Percentiles rank a stretch among this genome's conserved stretches.
These are phyloP conservation scores for Diaporthe humulicola DNA, from an alignment of 2,329 filamentous ascomycete species.

Conservation along the genomic window DNA sequence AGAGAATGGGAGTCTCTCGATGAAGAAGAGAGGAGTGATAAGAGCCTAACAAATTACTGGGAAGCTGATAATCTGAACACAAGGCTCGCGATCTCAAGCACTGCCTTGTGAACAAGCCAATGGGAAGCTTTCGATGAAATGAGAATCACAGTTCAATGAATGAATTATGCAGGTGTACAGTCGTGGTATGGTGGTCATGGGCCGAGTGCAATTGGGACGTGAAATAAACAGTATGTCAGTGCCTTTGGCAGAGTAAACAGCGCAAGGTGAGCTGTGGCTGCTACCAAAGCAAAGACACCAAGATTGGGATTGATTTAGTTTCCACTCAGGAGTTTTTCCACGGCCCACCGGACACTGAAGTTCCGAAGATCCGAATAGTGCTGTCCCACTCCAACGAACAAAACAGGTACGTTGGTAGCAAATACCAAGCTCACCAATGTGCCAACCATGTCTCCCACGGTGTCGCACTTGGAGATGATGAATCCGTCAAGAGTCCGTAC, in stretches of 20 bases:
- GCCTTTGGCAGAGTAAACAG: not conserved
- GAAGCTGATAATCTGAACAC: not conserved
- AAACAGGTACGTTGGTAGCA: slow-evolving; percentile 94
- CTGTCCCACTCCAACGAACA: slow-evolving; percentile 86
- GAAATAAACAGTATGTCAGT: not conserved
- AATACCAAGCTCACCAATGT: slow-evolving; percentile 98
- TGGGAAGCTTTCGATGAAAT: not conserved
- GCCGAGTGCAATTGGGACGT: not conserved
- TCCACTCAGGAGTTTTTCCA: slow-evolving; percentile 73
- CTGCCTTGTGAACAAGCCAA: no score
- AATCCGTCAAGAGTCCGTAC: slow-evolving; percentile 90
- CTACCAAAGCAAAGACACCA: not conserved
- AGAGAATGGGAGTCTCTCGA: not conserved
- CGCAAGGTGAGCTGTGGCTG: not conserved
- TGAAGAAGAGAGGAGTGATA: not conserved
- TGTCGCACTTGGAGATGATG: slow-evolving; percentile 98
- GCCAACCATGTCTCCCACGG: slow-evolving; percentile 98
- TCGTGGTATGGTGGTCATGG: not conserved
- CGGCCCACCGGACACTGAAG: slow-evolving; percentile 79
- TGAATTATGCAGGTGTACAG: not conserved
- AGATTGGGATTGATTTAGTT: slow-evolving; percentile 49
- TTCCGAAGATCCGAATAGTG: slow-evolving; percentile 78
- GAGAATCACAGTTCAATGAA: not conserved
- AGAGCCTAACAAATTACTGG: not conserved
- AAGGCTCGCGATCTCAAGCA: not conserved